Evolutionary conservation across 306 rosid species (phyloP).

Genomic region (Aeschynomene evenia): DNA sequence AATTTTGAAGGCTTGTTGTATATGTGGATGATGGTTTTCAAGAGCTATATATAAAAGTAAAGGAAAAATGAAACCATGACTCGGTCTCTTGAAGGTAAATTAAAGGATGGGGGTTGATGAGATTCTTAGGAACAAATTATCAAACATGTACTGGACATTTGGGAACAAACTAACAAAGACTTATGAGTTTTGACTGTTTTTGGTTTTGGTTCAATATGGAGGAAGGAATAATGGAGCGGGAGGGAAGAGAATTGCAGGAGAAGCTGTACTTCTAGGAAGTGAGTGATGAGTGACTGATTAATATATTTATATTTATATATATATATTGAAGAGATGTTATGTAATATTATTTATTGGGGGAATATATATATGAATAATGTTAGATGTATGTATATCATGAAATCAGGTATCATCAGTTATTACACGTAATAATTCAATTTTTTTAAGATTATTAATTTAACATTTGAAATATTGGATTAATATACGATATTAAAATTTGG

Average conservation of each 20-base stretch:
- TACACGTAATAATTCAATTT: no score
- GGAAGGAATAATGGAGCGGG: constrained; percentile 33
- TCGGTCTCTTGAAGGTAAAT: neutral
- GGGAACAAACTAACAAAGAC: constrained; percentile 27
- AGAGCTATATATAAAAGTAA: neutral
- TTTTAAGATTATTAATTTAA: no score
- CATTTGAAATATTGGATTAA: no score
- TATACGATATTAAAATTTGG: no score
- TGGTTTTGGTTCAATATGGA: constrained; percentile 6
- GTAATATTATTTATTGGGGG: constrained; percentile 13
- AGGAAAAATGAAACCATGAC: neutral
- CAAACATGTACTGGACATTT: neutral
- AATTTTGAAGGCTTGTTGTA: constrained; percentile 3
- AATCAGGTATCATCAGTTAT: no score
- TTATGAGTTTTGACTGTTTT: constrained; percentile 12
- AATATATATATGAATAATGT: neutral
- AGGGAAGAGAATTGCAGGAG: constrained; percentile 4
- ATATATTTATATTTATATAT: no score
- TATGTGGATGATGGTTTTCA: no score
- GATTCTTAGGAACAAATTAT: neutral
- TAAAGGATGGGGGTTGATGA: constrained; percentile 12
- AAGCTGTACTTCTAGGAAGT: neutral
- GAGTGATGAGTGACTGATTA: no score
- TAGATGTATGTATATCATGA: no score
- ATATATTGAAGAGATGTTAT: neutral